phyloP scores from a whole-genome alignment of 164 flowering plant genomes.

The Taxillus chinensis region DNA sequence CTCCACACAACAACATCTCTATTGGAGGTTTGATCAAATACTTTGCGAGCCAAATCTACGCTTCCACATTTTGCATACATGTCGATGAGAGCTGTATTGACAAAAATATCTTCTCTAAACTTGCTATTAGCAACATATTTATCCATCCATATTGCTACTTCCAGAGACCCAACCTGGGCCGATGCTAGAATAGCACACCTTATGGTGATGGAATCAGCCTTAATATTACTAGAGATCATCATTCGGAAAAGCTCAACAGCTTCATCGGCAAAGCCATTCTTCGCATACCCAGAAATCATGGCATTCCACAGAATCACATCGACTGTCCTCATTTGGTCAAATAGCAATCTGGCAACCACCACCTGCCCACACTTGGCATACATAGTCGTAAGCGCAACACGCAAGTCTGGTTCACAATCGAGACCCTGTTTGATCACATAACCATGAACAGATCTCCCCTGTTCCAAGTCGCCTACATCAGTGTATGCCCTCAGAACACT shows the following conservation, averaged over 20 bases:
- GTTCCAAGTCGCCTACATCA: slow-evolving; percentile 37
- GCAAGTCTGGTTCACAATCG: slow-evolving; percentile 41
- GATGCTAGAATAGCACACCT: slow-evolving; percentile 36
- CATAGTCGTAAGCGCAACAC: slow-evolving; percentile 37
- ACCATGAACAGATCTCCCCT: slow-evolving; percentile 40
- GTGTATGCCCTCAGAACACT: slow-evolving; percentile 40
- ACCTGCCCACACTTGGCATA: slow-evolving; percentile 53
- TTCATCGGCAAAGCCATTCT: slow-evolving; percentile 46
- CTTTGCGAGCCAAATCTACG: slow-evolving; percentile 32
- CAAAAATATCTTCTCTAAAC: slow-evolving; percentile 26
- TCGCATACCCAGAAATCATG: slow-evolving; percentile 58
- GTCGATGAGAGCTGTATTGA: slow-evolving; percentile 46
- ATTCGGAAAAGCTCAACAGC: slow-evolving; percentile 39
- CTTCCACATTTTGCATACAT: slow-evolving; percentile 63
- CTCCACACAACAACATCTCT: slow-evolving; percentile 54
- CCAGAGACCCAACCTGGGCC: slow-evolving; percentile 44
- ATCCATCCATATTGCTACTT: slow-evolving; percentile 38
- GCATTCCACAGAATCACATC: slow-evolving; percentile 49
- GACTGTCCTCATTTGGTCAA: slow-evolving; percentile 27
- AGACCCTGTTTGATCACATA: slow-evolving; percentile 37
- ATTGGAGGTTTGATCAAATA: slow-evolving; percentile 26
- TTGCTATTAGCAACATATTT: slow-evolving; percentile 21
- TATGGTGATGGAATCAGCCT: slow-evolving; percentile 33
- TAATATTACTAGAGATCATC: slow-evolving; percentile 25
- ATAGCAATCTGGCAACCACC: slow-evolving; percentile 30